These are phyloP conservation scores for Russula dissimulans DNA, from an alignment of 768 basidiomycete species.

Conservation along the genomic window DNA sequence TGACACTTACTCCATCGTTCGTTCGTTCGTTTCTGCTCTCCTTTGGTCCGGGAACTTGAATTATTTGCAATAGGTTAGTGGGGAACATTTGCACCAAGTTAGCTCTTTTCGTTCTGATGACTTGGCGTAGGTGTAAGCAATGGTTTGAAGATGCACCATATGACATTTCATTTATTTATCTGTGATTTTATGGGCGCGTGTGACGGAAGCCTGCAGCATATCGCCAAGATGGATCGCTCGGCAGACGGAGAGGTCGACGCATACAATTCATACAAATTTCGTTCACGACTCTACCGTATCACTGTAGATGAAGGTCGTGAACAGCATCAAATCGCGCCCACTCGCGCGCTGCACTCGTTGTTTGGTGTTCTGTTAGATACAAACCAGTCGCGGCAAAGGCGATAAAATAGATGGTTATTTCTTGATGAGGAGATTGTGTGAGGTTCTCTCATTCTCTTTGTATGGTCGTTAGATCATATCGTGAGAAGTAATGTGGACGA, in stretches of 20 bases:
- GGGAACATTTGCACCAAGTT: too few relatives aligned
- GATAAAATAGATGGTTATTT: not conserved
- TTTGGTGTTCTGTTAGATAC: not conserved
- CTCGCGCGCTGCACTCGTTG: not conserved
- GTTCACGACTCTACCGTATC: too few relatives aligned
- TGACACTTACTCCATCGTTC: too few relatives aligned
- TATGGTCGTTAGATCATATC: not conserved
- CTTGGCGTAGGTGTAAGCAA: too few relatives aligned
- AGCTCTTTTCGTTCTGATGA: not conserved
- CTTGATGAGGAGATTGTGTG: not conserved
- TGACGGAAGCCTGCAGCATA: too few relatives aligned
- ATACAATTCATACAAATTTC: too few relatives aligned
- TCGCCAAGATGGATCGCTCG: too few relatives aligned
- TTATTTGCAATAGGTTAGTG: too few relatives aligned
- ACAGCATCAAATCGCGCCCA: not conserved
- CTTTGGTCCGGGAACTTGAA: not conserved
- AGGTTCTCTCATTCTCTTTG: not conserved
- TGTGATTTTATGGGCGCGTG: too few relatives aligned
- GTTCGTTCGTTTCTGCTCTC: not conserved
- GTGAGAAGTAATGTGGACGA: not conserved
- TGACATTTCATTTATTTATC: too few relatives aligned
- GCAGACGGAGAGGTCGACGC: too few relatives aligned
- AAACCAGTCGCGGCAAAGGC: not conserved
- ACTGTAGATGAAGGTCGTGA: not conserved
- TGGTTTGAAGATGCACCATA: too few relatives aligned